Conservation (phyloP, 225 moss, liverwort and hornwort species). For the Climacium dendroides region DNA sequence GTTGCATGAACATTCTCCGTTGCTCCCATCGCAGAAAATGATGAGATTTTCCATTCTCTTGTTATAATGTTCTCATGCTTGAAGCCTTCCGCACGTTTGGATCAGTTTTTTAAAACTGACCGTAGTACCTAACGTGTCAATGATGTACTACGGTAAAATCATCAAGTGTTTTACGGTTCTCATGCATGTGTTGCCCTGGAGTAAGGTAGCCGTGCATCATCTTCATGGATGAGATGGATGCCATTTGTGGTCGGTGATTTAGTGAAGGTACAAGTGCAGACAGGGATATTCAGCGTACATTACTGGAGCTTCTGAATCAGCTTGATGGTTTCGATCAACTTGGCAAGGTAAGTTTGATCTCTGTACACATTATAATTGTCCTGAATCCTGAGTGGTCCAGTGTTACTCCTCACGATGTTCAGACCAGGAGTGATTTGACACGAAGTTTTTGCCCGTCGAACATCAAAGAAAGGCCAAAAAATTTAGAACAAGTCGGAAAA, state of each 20-base stretch:
- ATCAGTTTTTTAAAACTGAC: neutral
- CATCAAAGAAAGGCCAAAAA: neutral
- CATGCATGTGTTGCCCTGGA: neutral
- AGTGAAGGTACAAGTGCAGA: constrained; percentile 68
- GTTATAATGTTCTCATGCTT: neutral
- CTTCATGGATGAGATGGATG: constrained; percentile 75
- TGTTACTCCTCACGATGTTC: neutral
- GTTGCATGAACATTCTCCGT: neutral
- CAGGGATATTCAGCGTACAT: constrained; percentile 52
- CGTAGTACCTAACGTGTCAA: neutral
- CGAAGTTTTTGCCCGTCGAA: neutral
- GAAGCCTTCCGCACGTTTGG: neutral
- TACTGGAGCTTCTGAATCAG: constrained; percentile 63
- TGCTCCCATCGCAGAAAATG: neutral
- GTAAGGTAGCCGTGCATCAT: constrained; percentile 56
- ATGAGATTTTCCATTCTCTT: neutral
- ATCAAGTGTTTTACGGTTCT: neutral
- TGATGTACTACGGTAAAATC: neutral
- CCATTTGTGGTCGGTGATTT: constrained; percentile 57
- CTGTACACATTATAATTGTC: neutral
- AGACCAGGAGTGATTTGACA: neutral
- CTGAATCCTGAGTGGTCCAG: neutral
- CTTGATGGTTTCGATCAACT: constrained; percentile 70
- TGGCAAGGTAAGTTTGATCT: constrained; percentile 32
- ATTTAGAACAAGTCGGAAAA: too few relatives aligned